A percentile compares a stretch with the other conserved stretches of the same genome.
phyloP scores from a whole-genome alignment of 2,329 filamentous ascomycete genomes.

The Raffaelea arxii region DNA sequence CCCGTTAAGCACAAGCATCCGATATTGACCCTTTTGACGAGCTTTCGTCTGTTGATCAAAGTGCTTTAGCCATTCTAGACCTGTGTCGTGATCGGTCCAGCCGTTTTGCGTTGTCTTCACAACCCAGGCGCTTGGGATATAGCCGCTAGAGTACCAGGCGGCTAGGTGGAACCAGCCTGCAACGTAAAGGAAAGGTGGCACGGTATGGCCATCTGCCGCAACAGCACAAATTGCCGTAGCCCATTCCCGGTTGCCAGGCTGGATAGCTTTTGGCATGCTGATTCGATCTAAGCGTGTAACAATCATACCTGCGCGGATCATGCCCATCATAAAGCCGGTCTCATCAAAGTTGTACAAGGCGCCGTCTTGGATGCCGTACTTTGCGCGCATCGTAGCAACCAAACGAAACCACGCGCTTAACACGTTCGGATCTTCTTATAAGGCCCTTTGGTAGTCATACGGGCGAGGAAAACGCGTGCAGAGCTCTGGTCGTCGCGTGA shows the following conservation, averaged over 20 bases:
- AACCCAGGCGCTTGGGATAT: not conserved
- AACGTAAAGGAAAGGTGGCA: not conserved
- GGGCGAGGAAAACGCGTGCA: slow-evolving; percentile 13
- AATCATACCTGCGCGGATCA: slow-evolving; percentile 16
- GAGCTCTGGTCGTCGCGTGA: slow-evolving; percentile 17
- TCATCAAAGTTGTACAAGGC: slow-evolving; percentile 19
- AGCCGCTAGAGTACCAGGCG: not conserved
- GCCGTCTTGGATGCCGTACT: slow-evolving; percentile 13
- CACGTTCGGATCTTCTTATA: slow-evolving; percentile 15
- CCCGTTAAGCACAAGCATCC: slow-evolving; percentile 4
- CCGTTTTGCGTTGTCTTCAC: not conserved
- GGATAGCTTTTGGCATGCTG: slow-evolving; percentile 12
- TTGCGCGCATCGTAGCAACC: slow-evolving; percentile 11
- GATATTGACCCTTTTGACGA: not conserved
- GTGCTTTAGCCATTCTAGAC: slow-evolving; percentile 1
- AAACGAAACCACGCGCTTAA: slow-evolving; percentile 15
- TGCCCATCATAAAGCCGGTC: slow-evolving; percentile 22
- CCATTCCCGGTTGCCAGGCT: slow-evolving; percentile 20
- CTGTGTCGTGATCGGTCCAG: not conserved
- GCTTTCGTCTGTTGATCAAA: slow-evolving; percentile 1
- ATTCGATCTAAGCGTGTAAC: slow-evolving; percentile 16
- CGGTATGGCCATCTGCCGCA: not conserved
- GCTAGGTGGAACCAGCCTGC: not conserved
- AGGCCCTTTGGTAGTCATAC: slow-evolving; percentile 16
- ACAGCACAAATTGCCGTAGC: slow-evolving; percentile 8